These are phyloP conservation scores for Paecilomyces fulvus DNA, from an alignment of 2,329 filamentous ascomycete species.

Conservation along the genomic window DNA sequence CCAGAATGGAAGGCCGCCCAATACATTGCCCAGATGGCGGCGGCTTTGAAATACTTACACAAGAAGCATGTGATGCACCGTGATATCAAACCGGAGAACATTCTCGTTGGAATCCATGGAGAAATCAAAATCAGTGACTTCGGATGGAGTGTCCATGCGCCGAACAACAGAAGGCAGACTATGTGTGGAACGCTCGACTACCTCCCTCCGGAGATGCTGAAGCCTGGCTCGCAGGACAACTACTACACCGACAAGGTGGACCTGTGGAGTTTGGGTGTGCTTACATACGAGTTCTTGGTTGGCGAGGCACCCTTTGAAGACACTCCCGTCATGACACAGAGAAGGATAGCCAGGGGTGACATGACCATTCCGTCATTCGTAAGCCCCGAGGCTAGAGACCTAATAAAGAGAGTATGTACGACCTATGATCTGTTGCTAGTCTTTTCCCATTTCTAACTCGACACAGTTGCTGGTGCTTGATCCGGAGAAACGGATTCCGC, in stretches of 20 bases:
- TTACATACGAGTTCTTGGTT: constrained; percentile 94
- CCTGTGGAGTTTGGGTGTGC: constrained; percentile 86
- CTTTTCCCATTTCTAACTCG: constrained; percentile 12
- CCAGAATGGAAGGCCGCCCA: constrained; percentile 79
- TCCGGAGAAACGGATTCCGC: constrained; percentile 82
- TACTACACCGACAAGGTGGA: constrained; percentile 95
- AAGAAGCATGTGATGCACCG: constrained; percentile 96
- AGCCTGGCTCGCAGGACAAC: constrained; percentile 69
- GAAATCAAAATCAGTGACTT: constrained; percentile 99
- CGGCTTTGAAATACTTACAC: constrained; percentile 80
- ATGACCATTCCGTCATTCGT: constrained; percentile 91
- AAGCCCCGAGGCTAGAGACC: constrained; percentile 77
- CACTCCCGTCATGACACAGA: constrained; percentile 85
- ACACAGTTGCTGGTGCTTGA: constrained; percentile 75
- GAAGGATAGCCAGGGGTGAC: constrained; percentile 78
- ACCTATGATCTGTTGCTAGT: background rate
- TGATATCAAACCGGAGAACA: constrained; percentile 97
- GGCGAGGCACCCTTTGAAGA: constrained; percentile 97
- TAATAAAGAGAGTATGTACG: constrained; percentile 72
- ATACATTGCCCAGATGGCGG: constrained; percentile 87
- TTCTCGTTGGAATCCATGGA: constrained; percentile 88
- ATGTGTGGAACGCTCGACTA: constrained; percentile 98
- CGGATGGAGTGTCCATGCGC: constrained; percentile 95
- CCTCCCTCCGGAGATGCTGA: constrained; percentile 95
- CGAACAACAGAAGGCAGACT: constrained; percentile 85